Percentiles rank a stretch among this genome's conserved stretches.
Conservation (phyloP, 768 basidiomycete species). For the Tephrocybe sp. region DNA sequence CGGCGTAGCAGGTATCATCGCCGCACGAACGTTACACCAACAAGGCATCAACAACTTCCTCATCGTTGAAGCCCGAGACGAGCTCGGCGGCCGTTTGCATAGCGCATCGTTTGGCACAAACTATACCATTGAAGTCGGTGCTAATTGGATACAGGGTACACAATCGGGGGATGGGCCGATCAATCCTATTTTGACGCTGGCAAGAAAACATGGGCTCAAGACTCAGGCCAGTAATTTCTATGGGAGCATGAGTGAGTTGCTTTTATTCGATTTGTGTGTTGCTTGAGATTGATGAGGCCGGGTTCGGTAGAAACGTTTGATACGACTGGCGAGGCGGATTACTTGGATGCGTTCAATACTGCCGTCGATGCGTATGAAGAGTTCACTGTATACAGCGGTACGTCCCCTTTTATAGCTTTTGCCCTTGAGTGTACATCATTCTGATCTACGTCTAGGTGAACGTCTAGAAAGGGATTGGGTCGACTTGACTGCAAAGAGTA, state of each 20-base stretch:
- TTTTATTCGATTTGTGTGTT: background rate
- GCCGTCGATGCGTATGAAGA: slow-evolving; percentile 37
- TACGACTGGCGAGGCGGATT: slow-evolving; percentile 46
- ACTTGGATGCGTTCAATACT: slow-evolving; percentile 38
- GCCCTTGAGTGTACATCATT: no score
- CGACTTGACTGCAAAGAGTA: slow-evolving; percentile 52
- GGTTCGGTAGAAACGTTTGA: slow-evolving; percentile 49
- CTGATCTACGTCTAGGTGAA: slow-evolving; percentile 35
- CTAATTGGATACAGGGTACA: slow-evolving; percentile 60
- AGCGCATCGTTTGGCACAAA: slow-evolving; percentile 43
- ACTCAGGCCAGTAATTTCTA: slow-evolving; percentile 44
- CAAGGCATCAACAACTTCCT: slow-evolving; percentile 54
- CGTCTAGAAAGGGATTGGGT: slow-evolving; percentile 44
- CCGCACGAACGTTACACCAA: slow-evolving; percentile 56
- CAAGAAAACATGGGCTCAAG: slow-evolving; percentile 50
- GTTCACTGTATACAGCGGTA: slow-evolving; percentile 48
- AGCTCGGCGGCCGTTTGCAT: slow-evolving; percentile 62
- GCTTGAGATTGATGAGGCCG: background rate
- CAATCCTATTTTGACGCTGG: slow-evolving; percentile 61
- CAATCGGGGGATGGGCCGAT: slow-evolving; percentile 44
- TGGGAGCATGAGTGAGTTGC: slow-evolving; percentile 37
- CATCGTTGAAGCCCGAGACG: slow-evolving; percentile 54
- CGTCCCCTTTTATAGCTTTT: background rate
- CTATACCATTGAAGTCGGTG: slow-evolving; percentile 48
- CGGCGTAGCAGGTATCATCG: slow-evolving; percentile 65